Percentiles rank a stretch among this genome's conserved stretches.
These are phyloP conservation scores for Flaveria robusta DNA, from an alignment of 129 eudicot species.

Conservation along the genomic window DNA sequence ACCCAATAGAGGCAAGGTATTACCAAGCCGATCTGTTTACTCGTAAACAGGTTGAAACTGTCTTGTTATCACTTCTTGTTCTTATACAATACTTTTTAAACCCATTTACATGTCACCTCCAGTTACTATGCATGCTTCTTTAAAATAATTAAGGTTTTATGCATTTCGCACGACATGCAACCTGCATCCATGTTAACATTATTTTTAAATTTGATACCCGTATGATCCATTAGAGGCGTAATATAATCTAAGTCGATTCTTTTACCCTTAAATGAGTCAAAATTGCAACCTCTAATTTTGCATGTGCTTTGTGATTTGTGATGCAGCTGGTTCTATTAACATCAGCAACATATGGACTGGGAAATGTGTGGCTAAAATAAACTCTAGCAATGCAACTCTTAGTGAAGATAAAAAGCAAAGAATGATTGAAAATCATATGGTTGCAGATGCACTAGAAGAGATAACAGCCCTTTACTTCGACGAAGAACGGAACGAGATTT, in stretches of 20 bases:
- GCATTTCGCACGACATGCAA: neutral
- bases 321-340: conserved; percentile 53
- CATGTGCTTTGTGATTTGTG: neutral
- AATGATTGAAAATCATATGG: conserved; percentile 27
- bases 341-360: conserved; percentile 41
- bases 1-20: neutral
- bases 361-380: conserved; percentile 48
- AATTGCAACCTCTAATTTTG: neutral
- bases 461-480: conserved; percentile 48
- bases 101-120: too few relatives aligned
- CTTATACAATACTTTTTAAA: too few relatives aligned
- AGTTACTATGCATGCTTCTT: too few relatives aligned
- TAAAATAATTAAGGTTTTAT: too few relatives aligned
- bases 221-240: neutral
- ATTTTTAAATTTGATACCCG: neutral
- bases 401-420: conserved; percentile 13
- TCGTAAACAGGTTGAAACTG: too few relatives aligned
- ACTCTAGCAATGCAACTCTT: conserved; percentile 28
- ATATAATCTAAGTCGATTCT: neutral
- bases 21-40: neutral
- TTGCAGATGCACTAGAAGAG: conserved; percentile 49
- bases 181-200: neutral
- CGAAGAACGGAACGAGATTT: conserved; percentile 49
- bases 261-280: neutral
- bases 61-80: too few relatives aligned